Conservation (phyloP, 2,329 filamentous ascomycete genomes). For the Colletotrichum lupini region DNA sequence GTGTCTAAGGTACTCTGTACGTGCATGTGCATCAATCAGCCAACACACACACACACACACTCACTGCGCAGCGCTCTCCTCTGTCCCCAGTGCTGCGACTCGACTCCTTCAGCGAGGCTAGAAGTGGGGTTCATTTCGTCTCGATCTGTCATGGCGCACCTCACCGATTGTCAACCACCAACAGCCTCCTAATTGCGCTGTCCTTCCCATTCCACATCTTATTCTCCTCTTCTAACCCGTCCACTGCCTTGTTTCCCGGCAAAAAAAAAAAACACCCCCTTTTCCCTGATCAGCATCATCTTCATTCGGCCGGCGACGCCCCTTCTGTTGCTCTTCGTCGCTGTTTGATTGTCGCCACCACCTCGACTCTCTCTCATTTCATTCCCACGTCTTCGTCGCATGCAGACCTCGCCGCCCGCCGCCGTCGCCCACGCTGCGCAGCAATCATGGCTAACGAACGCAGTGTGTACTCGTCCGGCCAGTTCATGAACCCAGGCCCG, state of each 20-base stretch:
- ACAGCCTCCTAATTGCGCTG: conserved; percentile 32
- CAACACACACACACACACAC: not conserved
- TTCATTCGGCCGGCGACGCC: conserved; percentile 3
- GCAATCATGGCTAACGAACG: conserved; percentile 42
- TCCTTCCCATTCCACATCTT: conserved; percentile 32
- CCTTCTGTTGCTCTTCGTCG: not conserved
- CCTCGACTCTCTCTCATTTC: not conserved
- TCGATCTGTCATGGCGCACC: conserved; percentile 34
- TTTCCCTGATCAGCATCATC: not conserved
- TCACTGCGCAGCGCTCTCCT: not conserved
- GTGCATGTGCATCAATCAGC: not conserved
- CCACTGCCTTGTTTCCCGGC: conserved; percentile 21
- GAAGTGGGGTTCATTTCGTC: conserved; percentile 40
- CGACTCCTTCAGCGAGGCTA: conserved; percentile 37
- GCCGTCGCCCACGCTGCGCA: conserved; percentile 25
- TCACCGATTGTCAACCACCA: conserved; percentile 33
- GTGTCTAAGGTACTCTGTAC: too few species aligned
- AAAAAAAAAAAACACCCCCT: not conserved
- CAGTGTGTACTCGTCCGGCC: conserved; percentile 69
- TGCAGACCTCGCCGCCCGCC: conserved; percentile 19
- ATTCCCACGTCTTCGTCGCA: conserved; percentile 20
- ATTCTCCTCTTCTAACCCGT: conserved; percentile 12
- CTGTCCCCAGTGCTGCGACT: conserved; percentile 1
- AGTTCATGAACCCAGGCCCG: conserved; percentile 97
- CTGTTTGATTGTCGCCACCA: conserved; percentile 10